Conservation (phyloP, 176 grass and related monocot genomes). For the Triticum monococcum region DNA sequence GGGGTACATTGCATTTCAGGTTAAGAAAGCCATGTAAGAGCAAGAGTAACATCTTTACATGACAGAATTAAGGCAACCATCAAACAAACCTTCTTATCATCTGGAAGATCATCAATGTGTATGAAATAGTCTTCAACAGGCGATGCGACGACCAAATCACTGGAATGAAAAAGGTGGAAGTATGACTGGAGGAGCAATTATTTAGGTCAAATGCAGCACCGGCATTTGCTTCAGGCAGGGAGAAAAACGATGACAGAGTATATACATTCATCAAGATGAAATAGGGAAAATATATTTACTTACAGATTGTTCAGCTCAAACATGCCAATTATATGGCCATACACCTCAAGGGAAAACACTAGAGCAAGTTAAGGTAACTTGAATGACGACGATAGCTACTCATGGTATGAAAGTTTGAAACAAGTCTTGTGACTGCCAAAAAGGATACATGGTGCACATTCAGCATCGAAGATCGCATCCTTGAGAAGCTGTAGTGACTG, state of each 20-base stretch:
- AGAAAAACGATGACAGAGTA: slow-evolving; percentile 26
- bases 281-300: slow-evolving; percentile 33
- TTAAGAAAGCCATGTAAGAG: slow-evolving; percentile 27
- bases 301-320: slow-evolving; percentile 99
- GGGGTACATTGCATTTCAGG: slow-evolving; percentile 18
- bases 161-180: slow-evolving; percentile 34
- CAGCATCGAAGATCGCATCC: slow-evolving; percentile 81
- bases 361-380: slow-evolving; percentile 54
- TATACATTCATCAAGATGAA: slow-evolving; percentile 15
- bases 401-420: slow-evolving; percentile 4
- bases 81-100: slow-evolving; percentile 68
- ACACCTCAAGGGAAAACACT: slow-evolving; percentile 96
- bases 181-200: not conserved
- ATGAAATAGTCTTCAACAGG: slow-evolving; percentile 96
- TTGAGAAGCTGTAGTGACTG: slow-evolving; percentile 93
- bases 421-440: not conserved
- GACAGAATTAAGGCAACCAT: not conserved
- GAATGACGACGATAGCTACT: not conserved
- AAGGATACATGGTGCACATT: slow-evolving; percentile 94
- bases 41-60: not conserved
- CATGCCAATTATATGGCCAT: slow-evolving; percentile 96
- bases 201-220: slow-evolving; percentile 1
- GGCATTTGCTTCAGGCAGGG: slow-evolving; percentile 17
- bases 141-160: slow-evolving; percentile 91
- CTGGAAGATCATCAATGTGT: slow-evolving; percentile 87